phyloP scores from a whole-genome alignment of 805 yeast genomes.

The Helenozyma rhizophorensis region DNA sequence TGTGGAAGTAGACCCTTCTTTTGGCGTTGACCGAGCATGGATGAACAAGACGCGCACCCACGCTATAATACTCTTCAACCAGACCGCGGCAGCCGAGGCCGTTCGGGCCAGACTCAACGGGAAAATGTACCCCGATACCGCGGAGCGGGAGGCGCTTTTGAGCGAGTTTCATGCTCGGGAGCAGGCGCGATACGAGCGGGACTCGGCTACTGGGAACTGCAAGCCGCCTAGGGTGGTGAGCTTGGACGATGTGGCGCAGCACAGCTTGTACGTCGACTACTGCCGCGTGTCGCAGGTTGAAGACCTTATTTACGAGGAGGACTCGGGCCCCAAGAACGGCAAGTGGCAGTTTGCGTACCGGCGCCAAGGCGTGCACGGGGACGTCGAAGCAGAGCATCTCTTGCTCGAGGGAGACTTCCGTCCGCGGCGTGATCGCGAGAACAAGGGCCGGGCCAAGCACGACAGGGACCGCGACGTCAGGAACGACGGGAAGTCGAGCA shows the following conservation, averaged over 20 bases:
- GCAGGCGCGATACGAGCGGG: slow-evolving; percentile 12
- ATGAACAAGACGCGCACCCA: slow-evolving; percentile 38
- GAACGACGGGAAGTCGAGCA: too few relatives aligned
- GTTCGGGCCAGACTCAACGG: slow-evolving; percentile 34
- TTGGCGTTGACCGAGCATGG: slow-evolving; percentile 42
- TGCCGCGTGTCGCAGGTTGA: slow-evolving; percentile 43
- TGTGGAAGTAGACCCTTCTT: slow-evolving; percentile 7
- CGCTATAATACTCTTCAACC: slow-evolving; percentile 37
- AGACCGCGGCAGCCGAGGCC: slow-evolving; percentile 36
- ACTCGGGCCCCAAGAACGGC: slow-evolving; percentile 40
- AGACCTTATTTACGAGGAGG: slow-evolving; percentile 45
- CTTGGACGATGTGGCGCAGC: slow-evolving; percentile 12
- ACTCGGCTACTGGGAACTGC: too few relatives aligned
- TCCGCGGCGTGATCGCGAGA: neutral
- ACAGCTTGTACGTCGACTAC: slow-evolving; percentile 36
- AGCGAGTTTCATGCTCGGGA: slow-evolving; percentile 16
- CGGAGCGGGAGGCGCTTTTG: slow-evolving; percentile 18
- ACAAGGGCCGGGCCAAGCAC: neutral
- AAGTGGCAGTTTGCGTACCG: slow-evolving; percentile 41
- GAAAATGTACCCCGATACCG: slow-evolving; percentile 26
- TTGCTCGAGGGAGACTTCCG: slow-evolving; percentile 18
- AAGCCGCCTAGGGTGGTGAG: slow-evolving; percentile 4
- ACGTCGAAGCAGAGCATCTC: slow-evolving; percentile 29
- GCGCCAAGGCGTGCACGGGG: slow-evolving; percentile 23
- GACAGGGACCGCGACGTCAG: neutral